These are phyloP conservation scores for Paramecium primaurelia DNA, from an alignment of 73 alveolate genomes.

Conservation along the genomic window DNA sequence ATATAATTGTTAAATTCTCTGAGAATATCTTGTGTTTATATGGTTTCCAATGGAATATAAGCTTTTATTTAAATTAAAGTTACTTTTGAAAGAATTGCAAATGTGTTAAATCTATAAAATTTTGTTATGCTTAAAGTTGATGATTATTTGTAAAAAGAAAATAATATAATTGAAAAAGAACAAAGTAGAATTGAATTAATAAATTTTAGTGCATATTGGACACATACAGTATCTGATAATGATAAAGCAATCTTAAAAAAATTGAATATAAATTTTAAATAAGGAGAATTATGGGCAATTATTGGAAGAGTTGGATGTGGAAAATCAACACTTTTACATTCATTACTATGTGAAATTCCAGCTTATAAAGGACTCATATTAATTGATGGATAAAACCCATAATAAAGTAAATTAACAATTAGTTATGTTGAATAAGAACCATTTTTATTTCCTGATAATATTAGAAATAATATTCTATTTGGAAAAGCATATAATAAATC, in stretches of 20 bases:
- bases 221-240: background rate
- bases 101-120: background rate
- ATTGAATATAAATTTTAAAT: slow-evolving; percentile 26
- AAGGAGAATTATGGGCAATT: slow-evolving; percentile 69
- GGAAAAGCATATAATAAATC: slow-evolving; percentile 65
- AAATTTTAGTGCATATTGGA: slow-evolving; percentile 42
- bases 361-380: background rate
- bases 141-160: background rate
- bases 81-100: background rate
- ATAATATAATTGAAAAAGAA: background rate
- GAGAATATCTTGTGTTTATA: background rate
- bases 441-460: slow-evolving; percentile 20
- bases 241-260: slow-evolving; percentile 61
- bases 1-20: background rate
- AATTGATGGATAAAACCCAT: background rate
- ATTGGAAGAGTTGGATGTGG: slow-evolving; percentile 84
- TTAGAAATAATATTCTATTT: slow-evolving; percentile 71
- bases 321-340: slow-evolving; percentile 66
- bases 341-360: slow-evolving; percentile 66
- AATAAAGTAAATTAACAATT: background rate
- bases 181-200: background rate
- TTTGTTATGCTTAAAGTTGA: background rate
- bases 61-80: background rate
- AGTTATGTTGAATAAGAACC: slow-evolving; percentile 53
- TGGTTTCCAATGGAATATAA: background rate